phyloP scores from a whole-genome alignment of 129 eudicot species.

The Arctium minus region DNA sequence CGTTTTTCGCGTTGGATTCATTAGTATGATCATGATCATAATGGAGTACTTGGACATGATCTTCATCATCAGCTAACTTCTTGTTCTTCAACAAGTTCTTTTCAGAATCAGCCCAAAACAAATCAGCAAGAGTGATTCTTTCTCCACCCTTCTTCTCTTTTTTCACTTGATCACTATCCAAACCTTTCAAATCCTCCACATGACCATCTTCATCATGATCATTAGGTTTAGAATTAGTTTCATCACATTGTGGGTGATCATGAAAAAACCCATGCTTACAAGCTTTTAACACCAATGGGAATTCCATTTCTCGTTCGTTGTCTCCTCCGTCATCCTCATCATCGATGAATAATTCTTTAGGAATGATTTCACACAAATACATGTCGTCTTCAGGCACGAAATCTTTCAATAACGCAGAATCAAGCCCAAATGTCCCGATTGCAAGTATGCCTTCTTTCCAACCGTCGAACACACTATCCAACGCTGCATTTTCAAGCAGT shows the following conservation, averaged over 20 bases:
- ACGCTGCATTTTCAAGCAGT: conserved; percentile 27
- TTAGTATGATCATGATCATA: background rate
- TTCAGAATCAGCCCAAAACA: conserved; percentile 57
- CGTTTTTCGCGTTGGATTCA: conserved; percentile 14
- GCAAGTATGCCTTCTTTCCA: conserved; percentile 64
- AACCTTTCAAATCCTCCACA: background rate
- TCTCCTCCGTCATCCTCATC: conserved; percentile 14
- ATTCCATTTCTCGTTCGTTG: conserved; percentile 30
- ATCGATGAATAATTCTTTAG: background rate
- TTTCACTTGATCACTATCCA: background rate
- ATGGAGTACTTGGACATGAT: conserved; percentile 16
- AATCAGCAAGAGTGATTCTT: conserved; percentile 75
- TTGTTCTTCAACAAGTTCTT: conserved; percentile 23
- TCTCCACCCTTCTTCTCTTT: conserved; percentile 31
- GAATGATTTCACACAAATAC: conserved; percentile 5
- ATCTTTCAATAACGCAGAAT: conserved; percentile 32
- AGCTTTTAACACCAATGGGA: conserved; percentile 40
- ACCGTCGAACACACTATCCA: conserved; percentile 24
- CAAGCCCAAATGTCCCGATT: conserved; percentile 71
- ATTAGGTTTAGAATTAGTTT: background rate
- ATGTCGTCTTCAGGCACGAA: background rate
- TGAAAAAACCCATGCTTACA: conserved; percentile 31
- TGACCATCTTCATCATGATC: background rate
- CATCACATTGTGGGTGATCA: conserved; percentile 5
- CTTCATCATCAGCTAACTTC: conserved; percentile 5